Percentiles rank a stretch among this genome's conserved stretches.
phyloP scores from a whole-genome alignment of 768 basidiomycete species.

The Artomyces pyxidatus region DNA sequence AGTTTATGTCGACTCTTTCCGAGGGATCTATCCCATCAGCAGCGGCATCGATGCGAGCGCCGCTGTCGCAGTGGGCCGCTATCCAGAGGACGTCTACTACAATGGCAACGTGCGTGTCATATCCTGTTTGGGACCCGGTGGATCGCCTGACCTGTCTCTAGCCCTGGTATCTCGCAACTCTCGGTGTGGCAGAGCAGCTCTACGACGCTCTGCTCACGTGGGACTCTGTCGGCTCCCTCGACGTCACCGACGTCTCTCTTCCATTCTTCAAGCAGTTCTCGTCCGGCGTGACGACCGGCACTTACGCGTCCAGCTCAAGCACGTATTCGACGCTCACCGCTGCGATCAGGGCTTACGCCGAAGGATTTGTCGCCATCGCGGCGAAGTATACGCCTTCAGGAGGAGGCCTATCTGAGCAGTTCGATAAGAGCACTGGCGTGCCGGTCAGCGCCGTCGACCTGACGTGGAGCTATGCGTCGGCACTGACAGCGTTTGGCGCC shows the following conservation, averaged over 20 bases:
- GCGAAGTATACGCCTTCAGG: neutral
- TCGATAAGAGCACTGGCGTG: neutral
- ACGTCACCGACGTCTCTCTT: neutral
- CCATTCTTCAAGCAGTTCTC: neutral
- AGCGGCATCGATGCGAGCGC: constrained; percentile 39
- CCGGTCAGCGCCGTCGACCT: constrained; percentile 57
- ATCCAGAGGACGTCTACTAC: constrained; percentile 66
- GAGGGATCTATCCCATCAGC: constrained; percentile 61
- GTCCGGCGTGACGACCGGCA: neutral
- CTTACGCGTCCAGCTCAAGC: neutral
- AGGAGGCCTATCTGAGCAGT: neutral
- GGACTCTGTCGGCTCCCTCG: neutral
- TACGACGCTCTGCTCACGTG: neutral
- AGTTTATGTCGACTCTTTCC: constrained; percentile 67
- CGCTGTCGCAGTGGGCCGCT: constrained; percentile 71
- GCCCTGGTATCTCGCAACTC: constrained; percentile 72
- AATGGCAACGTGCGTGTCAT: constrained; percentile 51
- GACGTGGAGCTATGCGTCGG: constrained; percentile 72
- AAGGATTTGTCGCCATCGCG: neutral
- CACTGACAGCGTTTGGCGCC: constrained; percentile 53
- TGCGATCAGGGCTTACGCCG: neutral
- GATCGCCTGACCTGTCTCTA: constrained; percentile 19
- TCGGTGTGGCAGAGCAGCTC: constrained; percentile 34
- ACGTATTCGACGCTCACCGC: neutral
- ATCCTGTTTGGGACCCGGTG: neutral